These are phyloP conservation scores for Aspergillus sp. DNA, from an alignment of 2,329 filamentous ascomycete species.

Conservation along the genomic window DNA sequence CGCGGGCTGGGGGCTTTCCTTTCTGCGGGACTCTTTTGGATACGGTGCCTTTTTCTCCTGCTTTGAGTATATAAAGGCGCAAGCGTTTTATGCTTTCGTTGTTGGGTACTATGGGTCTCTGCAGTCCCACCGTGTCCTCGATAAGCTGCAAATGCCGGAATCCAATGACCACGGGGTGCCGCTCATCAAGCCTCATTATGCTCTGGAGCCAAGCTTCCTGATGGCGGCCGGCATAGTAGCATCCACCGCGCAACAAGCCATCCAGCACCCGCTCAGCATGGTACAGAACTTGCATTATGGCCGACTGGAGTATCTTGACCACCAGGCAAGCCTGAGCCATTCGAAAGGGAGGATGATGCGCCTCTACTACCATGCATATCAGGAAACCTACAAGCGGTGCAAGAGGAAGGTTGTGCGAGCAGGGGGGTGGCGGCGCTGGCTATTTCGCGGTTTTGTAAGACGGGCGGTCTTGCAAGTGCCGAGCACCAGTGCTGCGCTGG, in stretches of 20 bases:
- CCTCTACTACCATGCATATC: slow-evolving; percentile 52
- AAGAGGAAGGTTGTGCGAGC: slow-evolving; percentile 40
- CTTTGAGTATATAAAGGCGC: slow-evolving; percentile 56
- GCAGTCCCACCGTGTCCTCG: slow-evolving; percentile 17
- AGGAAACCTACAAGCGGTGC: slow-evolving; percentile 50
- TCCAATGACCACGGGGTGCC: slow-evolving; percentile 26
- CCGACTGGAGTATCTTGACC: slow-evolving; percentile 51
- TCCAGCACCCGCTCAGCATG: slow-evolving; percentile 51
- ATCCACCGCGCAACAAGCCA: slow-evolving; percentile 48
- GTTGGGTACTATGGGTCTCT: slow-evolving; percentile 47
- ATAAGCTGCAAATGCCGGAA: slow-evolving; percentile 17
- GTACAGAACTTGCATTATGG: slow-evolving; percentile 53
- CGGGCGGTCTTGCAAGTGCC: slow-evolving; percentile 52
- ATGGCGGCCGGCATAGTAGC: slow-evolving; percentile 51
- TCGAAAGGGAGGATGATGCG: slow-evolving; percentile 37
- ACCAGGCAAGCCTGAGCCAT: slow-evolving; percentile 37
- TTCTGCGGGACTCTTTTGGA: slow-evolving; percentile 52
- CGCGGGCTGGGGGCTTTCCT: slow-evolving; percentile 51
- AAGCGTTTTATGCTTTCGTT: slow-evolving; percentile 53
- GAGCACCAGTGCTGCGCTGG: slow-evolving; percentile 54
- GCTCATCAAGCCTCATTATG: slow-evolving; percentile 53
- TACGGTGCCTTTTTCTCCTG: slow-evolving; percentile 53
- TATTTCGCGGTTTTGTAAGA: slow-evolving; percentile 49
- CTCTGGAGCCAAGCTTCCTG: slow-evolving; percentile 53
- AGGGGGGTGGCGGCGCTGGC: slow-evolving; percentile 47